phyloP scores from a whole-genome alignment of 139 green algal genomes.

The Trebouxia sp. region DNA sequence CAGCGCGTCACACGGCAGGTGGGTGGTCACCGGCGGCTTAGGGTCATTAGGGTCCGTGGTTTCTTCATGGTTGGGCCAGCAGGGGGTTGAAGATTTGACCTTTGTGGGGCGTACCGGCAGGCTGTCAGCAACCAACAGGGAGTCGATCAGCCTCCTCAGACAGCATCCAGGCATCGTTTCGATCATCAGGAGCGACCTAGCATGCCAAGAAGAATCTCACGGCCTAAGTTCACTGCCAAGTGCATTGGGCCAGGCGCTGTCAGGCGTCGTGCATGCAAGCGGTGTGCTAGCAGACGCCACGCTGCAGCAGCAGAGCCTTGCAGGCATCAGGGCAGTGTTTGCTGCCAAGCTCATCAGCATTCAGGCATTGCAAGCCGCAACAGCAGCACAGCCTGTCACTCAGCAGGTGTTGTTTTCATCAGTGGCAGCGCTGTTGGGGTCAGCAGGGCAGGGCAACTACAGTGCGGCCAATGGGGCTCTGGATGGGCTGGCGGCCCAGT shows the following conservation, averaged over 20 bases:
- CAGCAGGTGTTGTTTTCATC: constrained; percentile 41
- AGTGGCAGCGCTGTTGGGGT: constrained; percentile 69
- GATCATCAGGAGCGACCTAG: neutral
- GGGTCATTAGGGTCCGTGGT: constrained; percentile 61
- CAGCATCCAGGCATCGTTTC: too few species aligned
- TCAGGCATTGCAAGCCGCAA: constrained; percentile 43
- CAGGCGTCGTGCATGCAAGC: constrained; percentile 62
- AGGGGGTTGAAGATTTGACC: constrained; percentile 36
- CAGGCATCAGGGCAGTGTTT: constrained; percentile 28
- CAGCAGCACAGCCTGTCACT: constrained; percentile 32
- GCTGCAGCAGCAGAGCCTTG: constrained; percentile 48
- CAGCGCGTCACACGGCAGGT: constrained; percentile 25
- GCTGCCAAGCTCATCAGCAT: constrained; percentile 26
- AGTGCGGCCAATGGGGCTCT: constrained; percentile 72
- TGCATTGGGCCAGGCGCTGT: constrained; percentile 41
- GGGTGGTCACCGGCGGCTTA: constrained; percentile 69
- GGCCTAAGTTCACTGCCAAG: neutral
- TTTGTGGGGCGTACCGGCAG: constrained; percentile 58
- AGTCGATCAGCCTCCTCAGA: neutral
- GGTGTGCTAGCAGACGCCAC: constrained; percentile 64
- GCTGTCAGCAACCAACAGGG: neutral
- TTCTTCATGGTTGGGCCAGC: constrained; percentile 38
- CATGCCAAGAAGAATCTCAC: neutral
- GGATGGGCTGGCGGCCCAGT: constrained; percentile 46
- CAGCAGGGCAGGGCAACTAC: constrained; percentile 81